phyloP scores from a whole-genome alignment of 768 basidiomycete genomes.

The Hirschioporus abietinus region DNA sequence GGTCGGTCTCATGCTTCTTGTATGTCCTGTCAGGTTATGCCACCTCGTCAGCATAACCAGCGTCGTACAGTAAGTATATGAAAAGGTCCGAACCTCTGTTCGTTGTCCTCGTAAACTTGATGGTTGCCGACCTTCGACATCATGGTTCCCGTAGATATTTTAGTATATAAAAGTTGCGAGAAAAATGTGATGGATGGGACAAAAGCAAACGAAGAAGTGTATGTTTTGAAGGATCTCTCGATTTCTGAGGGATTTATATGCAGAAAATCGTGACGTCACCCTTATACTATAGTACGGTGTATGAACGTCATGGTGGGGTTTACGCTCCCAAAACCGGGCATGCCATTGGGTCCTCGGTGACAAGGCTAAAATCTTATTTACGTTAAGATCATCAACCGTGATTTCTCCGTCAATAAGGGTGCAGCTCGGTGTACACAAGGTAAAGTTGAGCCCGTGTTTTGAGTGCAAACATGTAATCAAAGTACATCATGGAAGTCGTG shows the following conservation, averaged over 20 bases:
- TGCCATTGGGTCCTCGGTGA: not conserved
- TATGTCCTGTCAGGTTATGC: constrained; percentile 16
- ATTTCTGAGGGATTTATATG: not conserved
- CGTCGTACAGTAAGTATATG: not conserved
- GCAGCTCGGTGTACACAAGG: too few relatives aligned
- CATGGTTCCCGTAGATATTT: constrained; percentile 28
- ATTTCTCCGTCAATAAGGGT: too few relatives aligned
- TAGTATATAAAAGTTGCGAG: not conserved
- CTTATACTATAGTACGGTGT: too few relatives aligned
- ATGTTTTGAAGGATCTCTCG: not conserved
- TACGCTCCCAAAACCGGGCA: not conserved
- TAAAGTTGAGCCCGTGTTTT: not conserved
- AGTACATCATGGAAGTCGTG: not conserved
- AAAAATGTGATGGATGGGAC: not conserved
- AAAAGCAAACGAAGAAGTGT: not conserved
- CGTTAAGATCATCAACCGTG: not conserved
- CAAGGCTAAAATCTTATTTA: not conserved
- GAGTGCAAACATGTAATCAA: not conserved
- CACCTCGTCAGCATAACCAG: not conserved
- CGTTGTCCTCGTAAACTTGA: constrained; percentile 42
- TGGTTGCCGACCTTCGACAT: constrained; percentile 46
- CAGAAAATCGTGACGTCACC: not conserved
- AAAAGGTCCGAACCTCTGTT: constrained; percentile 38
- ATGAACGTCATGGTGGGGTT: not conserved
- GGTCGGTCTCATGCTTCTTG: constrained; percentile 20